Evolutionary conservation across 768 basidiomycete genomes (phyloP).

Genomic region (Mycena galericulata): DNA sequence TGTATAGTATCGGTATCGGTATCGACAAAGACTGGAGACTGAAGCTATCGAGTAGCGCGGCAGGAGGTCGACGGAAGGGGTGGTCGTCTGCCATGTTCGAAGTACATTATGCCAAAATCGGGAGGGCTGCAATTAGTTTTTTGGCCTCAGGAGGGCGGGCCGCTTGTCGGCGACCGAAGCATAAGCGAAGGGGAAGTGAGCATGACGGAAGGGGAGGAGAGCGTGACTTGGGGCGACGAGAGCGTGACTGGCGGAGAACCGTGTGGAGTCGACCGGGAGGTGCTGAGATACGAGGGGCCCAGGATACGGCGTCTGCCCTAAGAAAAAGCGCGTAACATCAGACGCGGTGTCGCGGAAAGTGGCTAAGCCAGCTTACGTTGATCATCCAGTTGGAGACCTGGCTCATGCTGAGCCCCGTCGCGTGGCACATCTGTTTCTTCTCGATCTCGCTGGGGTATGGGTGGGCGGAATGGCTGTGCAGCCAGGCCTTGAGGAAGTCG

Average conservation of each 20-base stretch:
- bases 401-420: conserved; percentile 88
- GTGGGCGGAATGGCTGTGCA: conserved; percentile 88
- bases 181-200: conserved; percentile 28
- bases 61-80: too few species aligned
- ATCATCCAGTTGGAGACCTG: conserved; percentile 97
- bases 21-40: too few species aligned
- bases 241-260: conserved; percentile 25
- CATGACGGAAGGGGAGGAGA: conserved; percentile 28
- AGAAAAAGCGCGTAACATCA: conserved; percentile 25
- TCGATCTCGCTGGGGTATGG: conserved; percentile 92
- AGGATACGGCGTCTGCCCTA: conserved; percentile 87
- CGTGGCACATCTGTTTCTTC: conserved; percentile 90
- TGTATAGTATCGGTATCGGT: too few species aligned
- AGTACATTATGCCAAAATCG: not conserved
- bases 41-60: too few species aligned
- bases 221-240: conserved; percentile 18
- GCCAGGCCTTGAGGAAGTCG: conserved; percentile 89
- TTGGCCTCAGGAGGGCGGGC: not conserved
- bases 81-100: not conserved
- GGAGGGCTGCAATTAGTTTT: not conserved
- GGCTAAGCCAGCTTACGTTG: conserved; percentile 61
- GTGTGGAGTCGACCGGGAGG: conserved; percentile 30
- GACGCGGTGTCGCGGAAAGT: conserved; percentile 17
- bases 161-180: conserved; percentile 25
- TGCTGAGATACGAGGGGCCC: conserved; percentile 60